Conservation (phyloP, 1,284 basidiomycete species). For the Paramarasmius palmivorus region DNA sequence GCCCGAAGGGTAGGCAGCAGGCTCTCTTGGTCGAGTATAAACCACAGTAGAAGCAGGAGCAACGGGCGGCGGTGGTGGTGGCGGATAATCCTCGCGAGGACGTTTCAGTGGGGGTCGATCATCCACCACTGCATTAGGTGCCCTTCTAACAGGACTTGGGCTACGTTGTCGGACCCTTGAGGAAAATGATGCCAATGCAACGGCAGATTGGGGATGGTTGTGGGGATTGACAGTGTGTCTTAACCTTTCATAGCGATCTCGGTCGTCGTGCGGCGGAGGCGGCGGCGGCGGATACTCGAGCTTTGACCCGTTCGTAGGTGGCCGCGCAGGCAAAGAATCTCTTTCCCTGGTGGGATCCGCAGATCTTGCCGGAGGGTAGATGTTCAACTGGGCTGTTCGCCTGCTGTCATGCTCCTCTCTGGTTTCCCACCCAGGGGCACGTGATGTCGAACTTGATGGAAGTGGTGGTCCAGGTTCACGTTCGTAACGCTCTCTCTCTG, state of each 20-base stretch:
- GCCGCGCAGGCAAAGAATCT: too few relatives aligned
- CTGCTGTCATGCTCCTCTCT: slow-evolving; percentile 36
- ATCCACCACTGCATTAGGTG: slow-evolving; percentile 25
- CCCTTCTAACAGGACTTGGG: slow-evolving; percentile 31
- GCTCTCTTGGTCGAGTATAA: background rate
- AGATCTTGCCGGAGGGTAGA: slow-evolving; percentile 20
- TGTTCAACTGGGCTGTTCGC: slow-evolving; percentile 21
- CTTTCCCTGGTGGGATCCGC: slow-evolving; percentile 18
- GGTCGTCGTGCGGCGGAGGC: slow-evolving; percentile 20
- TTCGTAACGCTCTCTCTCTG: slow-evolving; percentile 36
- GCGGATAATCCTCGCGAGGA: slow-evolving; percentile 29
- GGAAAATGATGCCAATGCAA: slow-evolving; percentile 22
- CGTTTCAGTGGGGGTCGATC: slow-evolving; percentile 39
- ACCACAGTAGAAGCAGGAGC: slow-evolving; percentile 7
- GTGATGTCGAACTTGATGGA: slow-evolving; percentile 7
- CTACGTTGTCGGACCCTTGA: slow-evolving; percentile 35
- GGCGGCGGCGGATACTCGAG: background rate
- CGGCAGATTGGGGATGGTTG: slow-evolving; percentile 24
- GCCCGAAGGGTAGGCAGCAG: background rate
- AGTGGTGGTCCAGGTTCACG: slow-evolving; percentile 28
- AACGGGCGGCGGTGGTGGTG: background rate
- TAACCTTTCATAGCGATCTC: slow-evolving; percentile 24
- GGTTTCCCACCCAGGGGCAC: slow-evolving; percentile 30
- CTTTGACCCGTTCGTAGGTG: too few relatives aligned
- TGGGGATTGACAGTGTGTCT: slow-evolving; percentile 28